Evolutionary conservation across 768 basidiomycete species (phyloP).

Genomic region (Russula sp.): DNA sequence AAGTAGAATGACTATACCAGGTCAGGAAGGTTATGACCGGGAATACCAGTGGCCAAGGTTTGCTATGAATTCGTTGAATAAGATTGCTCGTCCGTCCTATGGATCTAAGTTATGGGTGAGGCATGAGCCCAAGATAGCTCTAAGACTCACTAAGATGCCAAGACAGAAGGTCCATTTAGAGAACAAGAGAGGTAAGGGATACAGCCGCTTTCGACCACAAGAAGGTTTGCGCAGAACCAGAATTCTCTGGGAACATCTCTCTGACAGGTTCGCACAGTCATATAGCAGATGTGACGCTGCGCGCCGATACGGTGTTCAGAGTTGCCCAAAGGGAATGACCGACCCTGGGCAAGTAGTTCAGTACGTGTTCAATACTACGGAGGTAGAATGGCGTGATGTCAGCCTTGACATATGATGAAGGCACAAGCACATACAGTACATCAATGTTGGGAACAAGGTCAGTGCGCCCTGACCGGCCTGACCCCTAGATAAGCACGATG

Average conservation of each 20-base stretch:
- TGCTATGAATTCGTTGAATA: not conserved
- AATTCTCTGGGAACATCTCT: slow-evolving; percentile 1
- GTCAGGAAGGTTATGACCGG: not conserved
- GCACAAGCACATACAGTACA: not conserved
- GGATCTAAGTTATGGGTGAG: not conserved
- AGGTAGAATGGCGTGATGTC: not conserved
- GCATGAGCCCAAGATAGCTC: not conserved
- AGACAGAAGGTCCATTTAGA: not conserved
- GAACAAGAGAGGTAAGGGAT: not conserved
- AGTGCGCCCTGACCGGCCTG: too few relatives aligned
- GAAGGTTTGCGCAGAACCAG: not conserved
- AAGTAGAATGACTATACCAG: not conserved
- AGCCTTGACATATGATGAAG: not conserved
- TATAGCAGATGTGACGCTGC: not conserved
- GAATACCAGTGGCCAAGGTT: not conserved
- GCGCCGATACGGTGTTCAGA: not conserved
- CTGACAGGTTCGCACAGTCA: slow-evolving; percentile 17
- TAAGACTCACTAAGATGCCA: too few relatives aligned
- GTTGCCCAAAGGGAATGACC: slow-evolving; percentile 3
- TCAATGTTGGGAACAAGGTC: not conserved
- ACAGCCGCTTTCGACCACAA: not conserved
- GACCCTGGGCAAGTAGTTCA: not conserved
- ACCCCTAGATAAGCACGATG: too few relatives aligned
- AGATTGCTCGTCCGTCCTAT: not conserved
- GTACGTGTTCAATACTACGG: not conserved